These are phyloP conservation scores for Emergomyces orientalis DNA, from an alignment of 2,329 filamentous ascomycete genomes.

Conservation along the genomic window DNA sequence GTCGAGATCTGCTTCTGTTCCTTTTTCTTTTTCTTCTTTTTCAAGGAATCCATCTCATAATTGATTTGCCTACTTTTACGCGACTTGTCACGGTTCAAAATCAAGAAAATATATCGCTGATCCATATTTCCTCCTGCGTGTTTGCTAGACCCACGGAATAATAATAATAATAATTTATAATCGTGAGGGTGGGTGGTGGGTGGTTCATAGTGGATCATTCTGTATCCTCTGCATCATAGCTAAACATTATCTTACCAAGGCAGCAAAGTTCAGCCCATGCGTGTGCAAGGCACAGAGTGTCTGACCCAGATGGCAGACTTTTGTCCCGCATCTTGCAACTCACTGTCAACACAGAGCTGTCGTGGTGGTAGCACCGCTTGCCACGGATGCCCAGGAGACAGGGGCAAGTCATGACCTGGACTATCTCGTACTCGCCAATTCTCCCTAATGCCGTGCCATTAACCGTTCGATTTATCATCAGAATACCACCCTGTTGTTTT, in stretches of 20 bases:
- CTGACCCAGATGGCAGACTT: not conserved
- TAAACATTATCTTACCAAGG: not conserved
- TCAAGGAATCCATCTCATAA: not conserved
- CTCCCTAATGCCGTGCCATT: not conserved
- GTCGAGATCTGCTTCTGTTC: not conserved
- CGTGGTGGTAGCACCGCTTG: not conserved
- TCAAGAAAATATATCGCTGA: not conserved
- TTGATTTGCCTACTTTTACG: not conserved
- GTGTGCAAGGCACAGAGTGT: not conserved
- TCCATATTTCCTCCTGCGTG: not conserved
- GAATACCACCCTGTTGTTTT: conserved; percentile 13
- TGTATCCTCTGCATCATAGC: not conserved
- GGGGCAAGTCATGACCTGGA: not conserved
- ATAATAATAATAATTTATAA: not conserved
- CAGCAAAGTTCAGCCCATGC: not conserved
- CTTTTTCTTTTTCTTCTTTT: not conserved
- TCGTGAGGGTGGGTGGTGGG: not conserved
- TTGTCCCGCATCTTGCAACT: not conserved
- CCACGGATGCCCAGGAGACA: not conserved
- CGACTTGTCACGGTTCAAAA: not conserved
- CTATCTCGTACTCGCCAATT: not conserved
- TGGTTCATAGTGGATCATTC: not conserved
- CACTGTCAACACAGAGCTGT: not conserved
- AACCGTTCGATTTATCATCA: not conserved
- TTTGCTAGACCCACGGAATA: not conserved